phyloP scores from a whole-genome alignment of 2,329 filamentous ascomycete species.

The Fusarium tricinctum region DNA sequence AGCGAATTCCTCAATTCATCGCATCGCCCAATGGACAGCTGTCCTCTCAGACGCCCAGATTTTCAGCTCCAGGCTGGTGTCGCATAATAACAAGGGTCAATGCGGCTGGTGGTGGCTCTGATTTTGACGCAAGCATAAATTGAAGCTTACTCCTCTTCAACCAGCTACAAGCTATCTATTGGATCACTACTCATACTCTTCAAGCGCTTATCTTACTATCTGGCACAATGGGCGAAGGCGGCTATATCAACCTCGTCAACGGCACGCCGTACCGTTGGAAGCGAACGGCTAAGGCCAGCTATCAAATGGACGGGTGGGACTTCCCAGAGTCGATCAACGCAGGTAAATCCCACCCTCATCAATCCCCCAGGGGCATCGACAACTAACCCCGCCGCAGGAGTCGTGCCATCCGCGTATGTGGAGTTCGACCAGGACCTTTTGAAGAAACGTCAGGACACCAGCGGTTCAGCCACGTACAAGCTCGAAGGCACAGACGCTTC shows the following conservation, averaged over 20 bases:
- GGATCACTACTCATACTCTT: too few relatives aligned
- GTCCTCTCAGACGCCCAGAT: background rate
- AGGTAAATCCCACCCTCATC: background rate
- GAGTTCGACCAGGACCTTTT: slow-evolving; percentile 12
- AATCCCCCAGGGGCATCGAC: rapidly evolving
- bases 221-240: slow-evolving; percentile 16
- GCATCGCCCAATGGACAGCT: background rate
- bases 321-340: slow-evolving; percentile 19
- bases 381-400: background rate
- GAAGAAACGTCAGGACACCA: slow-evolving; percentile 6
- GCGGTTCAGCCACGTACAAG: slow-evolving; percentile 6
- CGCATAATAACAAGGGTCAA: background rate
- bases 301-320: slow-evolving; percentile 19
- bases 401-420: background rate
- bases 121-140: slow-evolving; percentile 6
- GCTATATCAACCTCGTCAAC: slow-evolving; percentile 8
- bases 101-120: background rate
- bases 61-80: slow-evolving; percentile 9
- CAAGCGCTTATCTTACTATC: background rate
- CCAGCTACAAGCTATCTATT: background rate
- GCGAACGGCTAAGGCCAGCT: slow-evolving; percentile 7
- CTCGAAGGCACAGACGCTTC: slow-evolving; percentile 11
- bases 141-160: slow-evolving; percentile 4
- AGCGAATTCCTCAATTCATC: background rate
- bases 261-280: slow-evolving; percentile 31